These are phyloP conservation scores for Plasmodium sp. DNA, from an alignment of 169 alveolate species.

Conservation along the genomic window DNA sequence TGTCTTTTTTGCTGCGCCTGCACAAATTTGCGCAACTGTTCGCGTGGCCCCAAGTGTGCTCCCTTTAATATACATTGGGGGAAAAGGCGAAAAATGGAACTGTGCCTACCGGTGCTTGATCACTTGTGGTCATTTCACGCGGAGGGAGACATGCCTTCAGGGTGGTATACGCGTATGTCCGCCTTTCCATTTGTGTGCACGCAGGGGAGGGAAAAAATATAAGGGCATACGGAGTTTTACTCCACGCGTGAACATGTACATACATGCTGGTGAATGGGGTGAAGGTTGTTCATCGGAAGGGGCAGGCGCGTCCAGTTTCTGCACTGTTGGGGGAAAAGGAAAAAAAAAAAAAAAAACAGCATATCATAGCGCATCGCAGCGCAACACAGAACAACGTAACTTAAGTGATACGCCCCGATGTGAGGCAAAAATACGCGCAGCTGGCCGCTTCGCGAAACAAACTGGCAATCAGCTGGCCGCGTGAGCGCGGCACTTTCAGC, in stretches of 20 bases:
- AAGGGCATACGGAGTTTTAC: not conserved
- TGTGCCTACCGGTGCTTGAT: constrained; percentile 58
- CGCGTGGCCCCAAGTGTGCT: not conserved
- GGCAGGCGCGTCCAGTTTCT: not conserved
- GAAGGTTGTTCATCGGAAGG: not conserved
- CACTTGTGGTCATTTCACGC: not conserved
- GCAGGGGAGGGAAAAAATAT: not conserved
- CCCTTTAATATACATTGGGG: not conserved
- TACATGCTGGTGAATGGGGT: not conserved
- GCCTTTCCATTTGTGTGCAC: not conserved
- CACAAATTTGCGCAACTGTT: not conserved
- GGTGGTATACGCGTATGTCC: not conserved
- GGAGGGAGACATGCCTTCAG: not conserved
- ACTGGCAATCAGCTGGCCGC: not conserved
- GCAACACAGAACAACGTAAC: not conserved
- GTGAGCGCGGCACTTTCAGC: not conserved
- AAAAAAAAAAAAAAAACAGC: not conserved
- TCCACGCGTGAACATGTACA: not conserved
- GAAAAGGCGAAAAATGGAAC: not conserved
- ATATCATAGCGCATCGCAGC: not conserved
- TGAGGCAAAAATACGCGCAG: not conserved
- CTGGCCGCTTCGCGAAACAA: not conserved
- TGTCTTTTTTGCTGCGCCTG: not conserved
- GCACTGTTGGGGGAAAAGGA: not conserved
- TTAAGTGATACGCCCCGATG: not conserved